Evolutionary conservation across 345 rosid genomes (phyloP).

Genomic region (Salix arbutifolia): DNA sequence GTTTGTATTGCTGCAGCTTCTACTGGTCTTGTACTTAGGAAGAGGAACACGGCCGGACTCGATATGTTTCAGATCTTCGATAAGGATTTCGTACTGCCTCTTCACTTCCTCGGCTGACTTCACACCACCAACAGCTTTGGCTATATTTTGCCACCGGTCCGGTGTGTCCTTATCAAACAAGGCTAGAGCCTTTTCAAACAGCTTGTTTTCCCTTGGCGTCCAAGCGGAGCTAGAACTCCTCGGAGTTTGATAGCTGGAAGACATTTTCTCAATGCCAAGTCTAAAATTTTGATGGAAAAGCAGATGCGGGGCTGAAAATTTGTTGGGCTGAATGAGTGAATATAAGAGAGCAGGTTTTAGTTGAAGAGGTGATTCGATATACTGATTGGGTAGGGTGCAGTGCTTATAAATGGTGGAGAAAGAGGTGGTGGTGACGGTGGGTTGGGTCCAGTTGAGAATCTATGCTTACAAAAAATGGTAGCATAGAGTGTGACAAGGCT

Average conservation of each 20-base stretch:
- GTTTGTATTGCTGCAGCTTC: constrained; percentile 1
- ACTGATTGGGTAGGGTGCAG: background rate
- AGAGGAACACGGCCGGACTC: constrained; percentile 51
- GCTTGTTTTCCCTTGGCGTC: constrained; percentile 51
- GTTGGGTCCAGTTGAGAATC: constrained; percentile 33
- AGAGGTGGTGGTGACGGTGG: background rate
- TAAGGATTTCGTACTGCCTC: constrained; percentile 39
- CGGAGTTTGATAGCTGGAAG: constrained; percentile 34
- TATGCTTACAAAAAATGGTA: constrained; percentile 4
- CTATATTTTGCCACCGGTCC: constrained; percentile 52
- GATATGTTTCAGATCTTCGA: constrained; percentile 46
- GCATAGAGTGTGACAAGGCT: constrained; percentile 22
- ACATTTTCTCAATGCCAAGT: constrained; percentile 14
- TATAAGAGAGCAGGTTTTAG: background rate
- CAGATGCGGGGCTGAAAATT: no score
- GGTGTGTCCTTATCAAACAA: constrained; percentile 51
- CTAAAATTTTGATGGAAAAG: background rate
- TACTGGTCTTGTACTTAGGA: constrained; percentile 41
- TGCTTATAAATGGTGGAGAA: constrained; percentile 17
- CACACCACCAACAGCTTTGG: constrained; percentile 42
- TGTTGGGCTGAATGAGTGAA: background rate
- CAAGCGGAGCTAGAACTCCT: constrained; percentile 28
- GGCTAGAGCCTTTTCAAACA: constrained; percentile 51
- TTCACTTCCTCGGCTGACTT: constrained; percentile 49
- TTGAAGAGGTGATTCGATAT: constrained; percentile 2